phyloP scores from a whole-genome alignment of 179 eudicot species.

The Patellifolia procumbens region DNA sequence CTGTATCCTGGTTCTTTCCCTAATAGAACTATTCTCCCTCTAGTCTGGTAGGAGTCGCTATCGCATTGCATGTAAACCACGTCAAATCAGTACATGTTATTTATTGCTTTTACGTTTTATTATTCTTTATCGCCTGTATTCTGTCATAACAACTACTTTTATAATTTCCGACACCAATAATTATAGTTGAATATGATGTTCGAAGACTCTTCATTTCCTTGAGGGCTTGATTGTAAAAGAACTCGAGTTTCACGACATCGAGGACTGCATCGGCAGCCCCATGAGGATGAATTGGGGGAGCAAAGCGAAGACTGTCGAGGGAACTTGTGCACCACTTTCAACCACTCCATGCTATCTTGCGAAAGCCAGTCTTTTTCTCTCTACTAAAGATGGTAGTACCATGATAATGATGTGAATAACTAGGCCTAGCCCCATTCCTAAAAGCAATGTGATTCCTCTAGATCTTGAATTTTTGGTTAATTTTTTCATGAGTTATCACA shows the following conservation, averaged over 20 bases:
- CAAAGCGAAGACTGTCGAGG: conserved; percentile 45
- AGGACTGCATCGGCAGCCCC: conserved; percentile 48
- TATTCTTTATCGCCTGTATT: too few species aligned
- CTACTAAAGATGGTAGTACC: conserved; percentile 31
- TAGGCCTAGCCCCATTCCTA: conserved; percentile 52
- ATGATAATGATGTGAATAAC: conserved; percentile 38
- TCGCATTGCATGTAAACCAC: too few species aligned
- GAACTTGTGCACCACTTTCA: conserved; percentile 38
- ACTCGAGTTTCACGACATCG: conserved; percentile 49
- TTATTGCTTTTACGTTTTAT: too few species aligned
- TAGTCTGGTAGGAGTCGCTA: too few species aligned
- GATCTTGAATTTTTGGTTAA: conserved; percentile 44
- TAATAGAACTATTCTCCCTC: too few species aligned
- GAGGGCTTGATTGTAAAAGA: conserved; percentile 53
- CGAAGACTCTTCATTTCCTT: conserved; percentile 53
- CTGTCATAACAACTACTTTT: too few species aligned
- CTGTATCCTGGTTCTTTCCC: too few species aligned
- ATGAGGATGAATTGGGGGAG: conserved; percentile 41
- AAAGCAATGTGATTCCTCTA: conserved; percentile 51
- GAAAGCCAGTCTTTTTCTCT: conserved; percentile 34
- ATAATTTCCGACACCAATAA: conserved; percentile 42
- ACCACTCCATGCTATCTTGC: conserved; percentile 35
- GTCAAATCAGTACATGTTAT: too few species aligned
- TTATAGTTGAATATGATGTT: conserved; percentile 46
- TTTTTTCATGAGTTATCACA: conserved; percentile 25